Conservation (phyloP, 208 protist genomes). For the Trypanosoma grayi region DNA sequence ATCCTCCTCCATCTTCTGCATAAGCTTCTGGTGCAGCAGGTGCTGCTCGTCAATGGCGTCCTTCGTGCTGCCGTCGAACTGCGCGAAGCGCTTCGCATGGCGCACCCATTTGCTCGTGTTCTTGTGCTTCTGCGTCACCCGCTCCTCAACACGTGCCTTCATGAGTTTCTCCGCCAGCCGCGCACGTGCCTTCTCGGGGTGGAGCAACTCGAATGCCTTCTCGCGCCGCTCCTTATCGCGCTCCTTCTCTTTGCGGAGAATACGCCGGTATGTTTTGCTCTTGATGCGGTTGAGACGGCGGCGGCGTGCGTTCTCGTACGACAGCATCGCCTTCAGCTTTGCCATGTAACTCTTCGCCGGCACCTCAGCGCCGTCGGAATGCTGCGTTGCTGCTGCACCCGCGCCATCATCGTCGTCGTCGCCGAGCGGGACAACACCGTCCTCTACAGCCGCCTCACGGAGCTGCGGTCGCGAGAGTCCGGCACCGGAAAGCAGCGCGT, state of each 20-base stretch:
- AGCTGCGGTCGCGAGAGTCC: constrained; percentile 45
- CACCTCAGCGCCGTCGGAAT: constrained; percentile 9
- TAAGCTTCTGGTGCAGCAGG: constrained; percentile 78
- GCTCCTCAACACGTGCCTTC: constrained; percentile 83
- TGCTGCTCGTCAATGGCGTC: constrained; percentile 90
- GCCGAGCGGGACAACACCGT: constrained; percentile 3
- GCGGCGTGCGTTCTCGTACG: constrained; percentile 82
- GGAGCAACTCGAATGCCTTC: constrained; percentile 82
- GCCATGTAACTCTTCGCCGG: constrained; percentile 68
- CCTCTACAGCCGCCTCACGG: not conserved
- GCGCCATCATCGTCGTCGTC: constrained; percentile 28
- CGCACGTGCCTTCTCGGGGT: constrained; percentile 82
- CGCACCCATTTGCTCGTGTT: constrained; percentile 92
- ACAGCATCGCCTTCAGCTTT: constrained; percentile 90
- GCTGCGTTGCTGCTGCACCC: not conserved
- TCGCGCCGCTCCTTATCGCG: constrained; percentile 75
- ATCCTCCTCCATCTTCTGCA: constrained; percentile 89
- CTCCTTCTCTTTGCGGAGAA: constrained; percentile 91
- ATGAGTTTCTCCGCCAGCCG: constrained; percentile 69
- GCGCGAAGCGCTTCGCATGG: constrained; percentile 83
- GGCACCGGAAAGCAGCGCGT: constrained; percentile 51
- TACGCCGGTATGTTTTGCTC: constrained; percentile 91
- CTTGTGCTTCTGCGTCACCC: constrained; percentile 90
- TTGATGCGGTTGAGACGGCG: constrained; percentile 92
- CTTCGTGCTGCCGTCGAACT: constrained; percentile 75